Base-by-base conservation (phyloP, 176 grass and related monocot species). In the Eleusine coracana region DNA sequence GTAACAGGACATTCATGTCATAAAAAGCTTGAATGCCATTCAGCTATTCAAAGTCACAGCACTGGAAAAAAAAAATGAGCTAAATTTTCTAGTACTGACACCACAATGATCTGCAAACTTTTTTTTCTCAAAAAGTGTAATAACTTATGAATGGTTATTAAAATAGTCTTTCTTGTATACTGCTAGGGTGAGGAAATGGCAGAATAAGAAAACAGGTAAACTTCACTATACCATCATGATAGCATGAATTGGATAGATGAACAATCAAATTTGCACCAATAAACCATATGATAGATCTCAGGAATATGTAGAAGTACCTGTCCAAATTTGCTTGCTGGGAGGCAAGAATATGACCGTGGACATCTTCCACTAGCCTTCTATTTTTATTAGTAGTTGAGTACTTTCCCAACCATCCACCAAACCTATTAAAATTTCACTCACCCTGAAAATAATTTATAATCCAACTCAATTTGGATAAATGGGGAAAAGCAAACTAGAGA, bases 391-490 rank as follows among this genome's bases (percentile, higher is more conserved):
- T 94, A 12, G 97, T 96, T 40, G 97, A 99, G 78, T 99, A 80
- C 80, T 99, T 99, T 10, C 97, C 97, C 73, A 99, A 84, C 97
- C 97, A 99, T 82, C 97, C 97, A 86, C 97, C 97, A 94, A 99
- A 99, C 63, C 97, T 96, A 89, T 99, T 99, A 63, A 92, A 99
- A 38, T 99, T 99, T 10, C 97, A 77, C 63, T 99, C 97, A 79
- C 97, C 97, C 97, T 99, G 87, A 69, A 71, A 59, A 81, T 29
- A 79, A 87, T 79, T 84, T 46, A 45, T 44, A 23, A 83, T 42
- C 68, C 39, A 61, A 63, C 41, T 84, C 63, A 90, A 73, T 80
- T 68, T 78, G 17, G 23, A 14, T 70, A 59, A 83, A 61, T 80
- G 51, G 67, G 23, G 20, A 68, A 64, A 76, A 80, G 34, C 50